Conservation (phyloP, 805 yeast species). For the Zygoascus flipseniorum region DNA sequence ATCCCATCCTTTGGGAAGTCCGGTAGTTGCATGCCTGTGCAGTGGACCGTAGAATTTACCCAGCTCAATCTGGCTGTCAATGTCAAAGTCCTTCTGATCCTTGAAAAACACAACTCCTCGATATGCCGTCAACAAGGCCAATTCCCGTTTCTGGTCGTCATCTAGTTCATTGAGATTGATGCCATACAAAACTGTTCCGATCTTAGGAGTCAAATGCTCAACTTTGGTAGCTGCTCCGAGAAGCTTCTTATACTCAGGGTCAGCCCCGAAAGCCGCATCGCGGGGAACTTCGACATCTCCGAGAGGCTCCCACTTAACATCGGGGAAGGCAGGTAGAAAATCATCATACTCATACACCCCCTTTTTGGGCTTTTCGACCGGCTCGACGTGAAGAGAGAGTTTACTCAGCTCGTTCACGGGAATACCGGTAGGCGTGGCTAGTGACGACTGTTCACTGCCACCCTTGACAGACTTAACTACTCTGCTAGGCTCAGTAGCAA, state of each 20-base stretch:
- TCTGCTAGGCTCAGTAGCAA: slow-evolving; percentile 1
- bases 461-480: slow-evolving; percentile 1
- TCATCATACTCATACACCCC: slow-evolving; percentile 20
- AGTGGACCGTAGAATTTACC: slow-evolving; percentile 62
- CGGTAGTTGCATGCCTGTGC: slow-evolving; percentile 40
- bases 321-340: slow-evolving; percentile 27
- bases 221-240: slow-evolving; percentile 23
- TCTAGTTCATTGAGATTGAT: slow-evolving; percentile 35
- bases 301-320: slow-evolving; percentile 25
- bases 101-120: slow-evolving; percentile 44
- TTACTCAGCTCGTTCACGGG: neutral
- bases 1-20: slow-evolving; percentile 39
- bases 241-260: slow-evolving; percentile 22
- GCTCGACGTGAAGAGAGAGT: neutral
- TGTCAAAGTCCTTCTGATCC: slow-evolving; percentile 48
- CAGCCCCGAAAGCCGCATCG: slow-evolving; percentile 25
- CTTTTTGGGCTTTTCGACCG: neutral
- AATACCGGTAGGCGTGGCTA: neutral
- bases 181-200: slow-evolving; percentile 58
- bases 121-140: slow-evolving; percentile 39
- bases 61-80: slow-evolving; percentile 47
- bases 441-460: neutral
- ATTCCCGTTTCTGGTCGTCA: slow-evolving; percentile 38
- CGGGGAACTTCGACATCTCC: slow-evolving; percentile 13
- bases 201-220: slow-evolving; percentile 52